Base-by-base conservation (phyloP, 2,329 filamentous ascomycete genomes). In the Curvularia hawaiiensis region DNA sequence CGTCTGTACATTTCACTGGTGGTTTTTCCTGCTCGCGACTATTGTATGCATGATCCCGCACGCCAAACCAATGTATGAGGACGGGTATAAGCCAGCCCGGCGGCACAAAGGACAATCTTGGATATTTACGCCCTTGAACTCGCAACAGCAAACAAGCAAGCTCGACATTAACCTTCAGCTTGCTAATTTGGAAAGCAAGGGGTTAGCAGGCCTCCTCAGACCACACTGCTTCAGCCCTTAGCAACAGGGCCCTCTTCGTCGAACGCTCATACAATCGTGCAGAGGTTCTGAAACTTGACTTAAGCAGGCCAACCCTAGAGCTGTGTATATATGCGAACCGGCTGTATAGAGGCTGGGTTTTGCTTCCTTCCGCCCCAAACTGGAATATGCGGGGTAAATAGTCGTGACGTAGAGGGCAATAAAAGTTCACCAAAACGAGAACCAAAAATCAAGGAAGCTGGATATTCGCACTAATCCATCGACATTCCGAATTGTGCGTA, bases 1-100 rank as follows among this genome's bases (percentile, higher is more conserved):
- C 8, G 38, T 33, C 46, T 24, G 30, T 8, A 28, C 52, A 45
- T 20, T 8, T 41, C 30, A 45, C 22, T 44, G 22, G 50, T 50
- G 31, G 39, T 26, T 40, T 50, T 35, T 35, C 18, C 18, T 41
- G 51, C 55, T 41, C 45, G 51, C 51, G 45, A 45, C 31, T 43
- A 47, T 30, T 35, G 31, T 39, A 50, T 53, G 55, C 55, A 58
- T 46, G 40, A 46, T 30, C 46, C 55, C 31, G 20, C 55, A 40
- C 40, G 39, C 28, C 44, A 12, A 20, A 35, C 40, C n/a, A 33
- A 30, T 54, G 55, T 45, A 58, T 39, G 31, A 22, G 33, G 40
- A 40, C 30, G 46, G 33, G 40, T 33, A 46, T 50, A 41, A 40
- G 30, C 39, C 22, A 20, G 40, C 30, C 22, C 30, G 7, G 7